Evolutionary conservation across 2,329 filamentous ascomycete species (phyloP).

Genomic region (Orbilia quercus): DNA sequence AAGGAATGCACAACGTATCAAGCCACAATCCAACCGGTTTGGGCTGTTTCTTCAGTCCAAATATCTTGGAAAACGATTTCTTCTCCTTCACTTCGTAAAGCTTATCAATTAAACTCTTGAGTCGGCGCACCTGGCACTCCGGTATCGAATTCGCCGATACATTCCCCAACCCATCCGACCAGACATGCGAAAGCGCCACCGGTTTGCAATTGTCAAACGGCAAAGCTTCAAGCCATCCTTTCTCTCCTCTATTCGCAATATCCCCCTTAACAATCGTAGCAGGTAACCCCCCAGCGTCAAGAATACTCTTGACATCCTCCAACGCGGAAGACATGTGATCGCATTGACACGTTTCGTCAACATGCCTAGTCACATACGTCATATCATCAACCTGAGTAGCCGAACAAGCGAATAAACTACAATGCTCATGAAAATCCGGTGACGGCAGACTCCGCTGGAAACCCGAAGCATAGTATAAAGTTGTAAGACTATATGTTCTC

Average conservation of each 20-base stretch:
- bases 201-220: constrained; percentile 40
- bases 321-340: constrained; percentile 51
- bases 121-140: constrained; percentile 49
- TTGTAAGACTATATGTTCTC: constrained; percentile 29
- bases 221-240: constrained; percentile 27
- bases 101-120: constrained; percentile 34
- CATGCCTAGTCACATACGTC: constrained; percentile 52
- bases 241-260: constrained; percentile 24
- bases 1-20: constrained; percentile 56
- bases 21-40: constrained; percentile 50
- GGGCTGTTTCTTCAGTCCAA: constrained; percentile 28
- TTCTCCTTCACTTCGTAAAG: constrained; percentile 18
- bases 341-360: constrained; percentile 35
- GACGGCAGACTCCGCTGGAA: constrained; percentile 25
- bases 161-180: constrained; percentile 57
- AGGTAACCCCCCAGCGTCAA: constrained; percentile 37
- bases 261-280: constrained; percentile 39
- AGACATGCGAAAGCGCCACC: constrained; percentile 57
- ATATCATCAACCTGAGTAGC: constrained; percentile 50
- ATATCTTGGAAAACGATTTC: constrained; percentile 13
- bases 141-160: constrained; percentile 53
- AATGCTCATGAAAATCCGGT: constrained; percentile 33
- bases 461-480: constrained; percentile 37
- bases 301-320: constrained; percentile 31
- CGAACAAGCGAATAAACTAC: constrained; percentile 42